Conservation (phyloP, 169 alveolate species). For the Plasmodium vinckei region DNA sequence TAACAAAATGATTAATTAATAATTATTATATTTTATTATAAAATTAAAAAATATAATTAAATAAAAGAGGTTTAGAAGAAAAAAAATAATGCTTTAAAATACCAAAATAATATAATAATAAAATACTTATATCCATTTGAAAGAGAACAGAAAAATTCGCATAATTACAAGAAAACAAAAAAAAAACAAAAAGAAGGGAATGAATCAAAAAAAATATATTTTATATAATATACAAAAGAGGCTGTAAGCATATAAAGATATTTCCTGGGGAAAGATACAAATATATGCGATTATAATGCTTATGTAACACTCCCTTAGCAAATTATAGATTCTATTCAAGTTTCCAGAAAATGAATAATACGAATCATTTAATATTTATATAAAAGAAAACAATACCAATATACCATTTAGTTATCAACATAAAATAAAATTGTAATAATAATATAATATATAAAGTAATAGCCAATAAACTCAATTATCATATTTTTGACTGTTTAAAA, state of each 20-base stretch:
- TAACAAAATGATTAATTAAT: no score
- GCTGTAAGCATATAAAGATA: neutral
- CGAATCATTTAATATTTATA: neutral
- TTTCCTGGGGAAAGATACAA: neutral
- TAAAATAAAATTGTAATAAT: slow-evolving; percentile 1
- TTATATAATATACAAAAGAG: neutral
- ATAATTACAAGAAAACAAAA: neutral
- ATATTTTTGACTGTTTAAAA: neutral
- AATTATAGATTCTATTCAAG: no score
- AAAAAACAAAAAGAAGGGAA: neutral
- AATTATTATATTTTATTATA: no score
- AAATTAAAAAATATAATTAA: no score
- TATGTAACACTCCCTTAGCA: neutral
- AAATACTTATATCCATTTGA: neutral
- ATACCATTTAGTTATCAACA: neutral
- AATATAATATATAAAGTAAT: slow-evolving; percentile 4
- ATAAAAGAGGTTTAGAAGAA: no score
- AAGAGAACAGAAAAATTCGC: neutral
- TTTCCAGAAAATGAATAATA: neutral
- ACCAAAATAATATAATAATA: no score
- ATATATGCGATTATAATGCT: neutral
- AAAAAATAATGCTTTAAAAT: no score
- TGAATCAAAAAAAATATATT: neutral
- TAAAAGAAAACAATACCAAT: neutral
- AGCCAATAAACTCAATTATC: no score